Conservation (phyloP, 345 rosid genomes). For the Streptanthus diversifolius region DNA sequence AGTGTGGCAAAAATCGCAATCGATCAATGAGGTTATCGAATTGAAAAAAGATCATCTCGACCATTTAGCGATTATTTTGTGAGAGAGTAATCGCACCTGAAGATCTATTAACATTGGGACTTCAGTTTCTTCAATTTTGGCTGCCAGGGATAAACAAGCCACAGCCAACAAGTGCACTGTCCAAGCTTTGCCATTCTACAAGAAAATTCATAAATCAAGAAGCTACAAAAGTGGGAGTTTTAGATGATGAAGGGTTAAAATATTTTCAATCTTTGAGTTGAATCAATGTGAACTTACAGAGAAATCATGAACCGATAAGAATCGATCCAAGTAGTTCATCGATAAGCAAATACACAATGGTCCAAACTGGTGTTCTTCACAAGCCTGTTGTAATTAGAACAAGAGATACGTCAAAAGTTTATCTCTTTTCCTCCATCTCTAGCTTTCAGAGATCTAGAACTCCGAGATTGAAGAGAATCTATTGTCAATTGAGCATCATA, state of each 20-base stretch:
- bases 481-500: background rate
- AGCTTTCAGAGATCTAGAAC: constrained; percentile 15
- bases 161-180: constrained; percentile 59
- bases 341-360: constrained; percentile 52
- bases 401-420: background rate
- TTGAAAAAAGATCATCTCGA: background rate
- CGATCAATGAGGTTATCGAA: background rate
- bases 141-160: constrained; percentile 72
- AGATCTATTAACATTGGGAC: constrained; percentile 56
- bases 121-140: constrained; percentile 68
- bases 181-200: constrained; percentile 58
- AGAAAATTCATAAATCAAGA: constrained; percentile 5
- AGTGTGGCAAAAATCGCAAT: constrained; percentile 3
- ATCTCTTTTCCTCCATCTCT: background rate
- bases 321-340: constrained; percentile 71
- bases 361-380: constrained; percentile 53
- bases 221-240: background rate
- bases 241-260: background rate
- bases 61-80: background rate
- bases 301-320: constrained; percentile 58
- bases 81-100: constrained; percentile 43
- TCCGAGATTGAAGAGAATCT: background rate
- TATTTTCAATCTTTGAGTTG: background rate
- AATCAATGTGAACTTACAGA: constrained; percentile 49
- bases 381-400: constrained; percentile 43